phyloP scores from a whole-genome alignment of 2,329 filamentous ascomycete genomes.

The Alternaria alternata region DNA sequence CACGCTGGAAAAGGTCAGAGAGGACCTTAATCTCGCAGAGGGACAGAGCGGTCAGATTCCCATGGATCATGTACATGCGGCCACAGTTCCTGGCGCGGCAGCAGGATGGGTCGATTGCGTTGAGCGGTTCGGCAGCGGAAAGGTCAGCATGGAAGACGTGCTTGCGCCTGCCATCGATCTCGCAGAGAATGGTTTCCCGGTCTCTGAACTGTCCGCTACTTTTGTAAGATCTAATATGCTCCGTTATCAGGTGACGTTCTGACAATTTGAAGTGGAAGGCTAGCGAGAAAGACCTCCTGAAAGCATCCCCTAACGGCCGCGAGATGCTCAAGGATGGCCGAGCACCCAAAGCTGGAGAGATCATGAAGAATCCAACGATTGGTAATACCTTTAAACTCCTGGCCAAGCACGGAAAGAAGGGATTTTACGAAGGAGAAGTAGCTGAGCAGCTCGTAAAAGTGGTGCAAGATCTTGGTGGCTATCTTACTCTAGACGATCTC shows the following conservation, averaged over 20 bases:
- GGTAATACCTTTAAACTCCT: conserved; percentile 82
- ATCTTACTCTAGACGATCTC: conserved; percentile 81
- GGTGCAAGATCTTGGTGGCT: conserved; percentile 76
- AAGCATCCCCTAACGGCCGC: conserved; percentile 82
- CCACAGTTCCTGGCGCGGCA: conserved; percentile 87
- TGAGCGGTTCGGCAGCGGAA: conserved; percentile 88
- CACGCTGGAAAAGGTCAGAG: conserved; percentile 74
- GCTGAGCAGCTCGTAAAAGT: conserved; percentile 84
- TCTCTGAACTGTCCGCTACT: conserved; percentile 77
- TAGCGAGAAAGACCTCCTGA: conserved; percentile 69
- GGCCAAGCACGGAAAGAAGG: conserved; percentile 81
- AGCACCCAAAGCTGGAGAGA: conserved; percentile 80
- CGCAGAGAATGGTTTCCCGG: conserved; percentile 87
- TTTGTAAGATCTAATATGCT: conserved; percentile 63
- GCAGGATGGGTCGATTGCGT: conserved; percentile 94
- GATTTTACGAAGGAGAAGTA: conserved; percentile 88
- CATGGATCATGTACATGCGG: conserved; percentile 77
- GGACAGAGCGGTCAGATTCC: conserved; percentile 70
- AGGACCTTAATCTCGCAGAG: conserved; percentile 71
- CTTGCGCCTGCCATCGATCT: conserved; percentile 83
- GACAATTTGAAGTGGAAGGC: conserved; percentile 69
- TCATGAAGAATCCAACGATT: conserved; percentile 85
- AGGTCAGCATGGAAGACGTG: conserved; percentile 77
- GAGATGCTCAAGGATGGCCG: conserved; percentile 88
- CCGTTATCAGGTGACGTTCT: neutral